Evolutionary conservation across 208 protist genomes (phyloP).

Genomic region (Crithidia brevicula): DNA sequence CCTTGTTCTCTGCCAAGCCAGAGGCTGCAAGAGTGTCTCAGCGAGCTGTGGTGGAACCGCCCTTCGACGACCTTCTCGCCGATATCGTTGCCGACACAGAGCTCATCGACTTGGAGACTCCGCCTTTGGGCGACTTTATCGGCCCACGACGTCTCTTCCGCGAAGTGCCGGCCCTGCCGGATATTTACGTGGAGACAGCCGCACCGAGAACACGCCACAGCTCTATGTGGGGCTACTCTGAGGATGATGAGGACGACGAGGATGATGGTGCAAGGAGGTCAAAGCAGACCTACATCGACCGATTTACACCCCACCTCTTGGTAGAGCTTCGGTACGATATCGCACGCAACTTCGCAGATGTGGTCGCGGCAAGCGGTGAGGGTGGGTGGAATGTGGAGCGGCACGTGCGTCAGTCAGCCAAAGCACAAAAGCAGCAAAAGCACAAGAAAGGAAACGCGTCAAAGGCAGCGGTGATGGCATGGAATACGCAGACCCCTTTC

Average conservation of each 20-base stretch:
- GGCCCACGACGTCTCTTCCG: not conserved
- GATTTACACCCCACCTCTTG: not conserved
- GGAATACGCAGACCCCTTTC: not conserved
- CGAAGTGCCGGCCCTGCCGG: conserved; percentile 6
- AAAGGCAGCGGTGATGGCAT: not conserved
- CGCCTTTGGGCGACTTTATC: not conserved
- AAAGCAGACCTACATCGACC: not conserved
- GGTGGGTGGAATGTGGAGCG: not conserved
- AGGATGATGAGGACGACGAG: not conserved
- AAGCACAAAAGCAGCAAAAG: not conserved
- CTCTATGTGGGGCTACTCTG: no score
- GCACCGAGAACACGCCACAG: no score
- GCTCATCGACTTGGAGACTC: not conserved
- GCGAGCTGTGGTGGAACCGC: no score
- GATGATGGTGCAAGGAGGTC: not conserved
- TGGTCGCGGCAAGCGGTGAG: not conserved
- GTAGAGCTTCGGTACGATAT: conserved; percentile 9
- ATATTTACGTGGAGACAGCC: not conserved
- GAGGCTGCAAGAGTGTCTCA: no score
- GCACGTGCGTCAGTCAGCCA: not conserved
- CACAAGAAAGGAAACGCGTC: no score
- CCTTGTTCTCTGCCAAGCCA: no score
- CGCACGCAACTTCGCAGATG: not conserved
- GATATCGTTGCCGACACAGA: not conserved
- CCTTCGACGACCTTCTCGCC: no score